Percentiles rank a stretch among this genome's conserved stretches.
phyloP scores from a whole-genome alignment of 2,329 filamentous ascomycete species.

The Xylaria sp. region DNA sequence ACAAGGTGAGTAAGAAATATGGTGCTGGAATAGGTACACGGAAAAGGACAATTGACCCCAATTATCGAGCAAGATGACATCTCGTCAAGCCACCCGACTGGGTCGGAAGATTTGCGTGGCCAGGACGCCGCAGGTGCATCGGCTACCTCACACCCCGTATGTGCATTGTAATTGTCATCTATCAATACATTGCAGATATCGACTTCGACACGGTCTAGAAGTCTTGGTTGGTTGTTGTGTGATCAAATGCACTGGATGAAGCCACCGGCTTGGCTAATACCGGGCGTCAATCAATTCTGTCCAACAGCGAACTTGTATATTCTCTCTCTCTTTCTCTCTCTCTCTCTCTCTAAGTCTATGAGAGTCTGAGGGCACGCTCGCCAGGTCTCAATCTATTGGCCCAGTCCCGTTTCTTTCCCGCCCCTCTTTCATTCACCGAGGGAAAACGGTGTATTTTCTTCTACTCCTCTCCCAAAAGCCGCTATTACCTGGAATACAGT shows the following conservation, averaged over 20 bases:
- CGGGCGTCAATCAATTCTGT: constrained; percentile 33
- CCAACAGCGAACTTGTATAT: constrained; percentile 15
- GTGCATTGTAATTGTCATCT: constrained; percentile 1
- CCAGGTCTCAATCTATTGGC: constrained; percentile 44
- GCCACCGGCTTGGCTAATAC: background rate
- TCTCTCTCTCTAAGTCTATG: constrained; percentile 43
- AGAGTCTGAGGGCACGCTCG: constrained; percentile 43
- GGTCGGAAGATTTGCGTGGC: constrained; percentile 42
- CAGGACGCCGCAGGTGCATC: constrained; percentile 27
- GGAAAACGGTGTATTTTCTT: background rate
- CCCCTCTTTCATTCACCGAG: background rate
- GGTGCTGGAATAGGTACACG: background rate
- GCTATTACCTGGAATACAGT: constrained; percentile 10
- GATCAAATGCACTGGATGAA: background rate
- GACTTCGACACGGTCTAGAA: background rate
- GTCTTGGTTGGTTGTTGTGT: background rate
- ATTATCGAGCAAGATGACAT: constrained; percentile 22
- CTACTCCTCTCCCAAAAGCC: background rate
- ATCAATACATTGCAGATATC: background rate
- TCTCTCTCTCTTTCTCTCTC: constrained; percentile 35
- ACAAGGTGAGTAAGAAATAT: background rate
- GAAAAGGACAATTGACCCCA: constrained; percentile 19
- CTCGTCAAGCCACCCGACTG: constrained; percentile 47
- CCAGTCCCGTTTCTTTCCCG: background rate
- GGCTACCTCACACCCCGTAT: background rate